Conservation (phyloP, 768 basidiomycete species). For the Mycena polygramma region DNA sequence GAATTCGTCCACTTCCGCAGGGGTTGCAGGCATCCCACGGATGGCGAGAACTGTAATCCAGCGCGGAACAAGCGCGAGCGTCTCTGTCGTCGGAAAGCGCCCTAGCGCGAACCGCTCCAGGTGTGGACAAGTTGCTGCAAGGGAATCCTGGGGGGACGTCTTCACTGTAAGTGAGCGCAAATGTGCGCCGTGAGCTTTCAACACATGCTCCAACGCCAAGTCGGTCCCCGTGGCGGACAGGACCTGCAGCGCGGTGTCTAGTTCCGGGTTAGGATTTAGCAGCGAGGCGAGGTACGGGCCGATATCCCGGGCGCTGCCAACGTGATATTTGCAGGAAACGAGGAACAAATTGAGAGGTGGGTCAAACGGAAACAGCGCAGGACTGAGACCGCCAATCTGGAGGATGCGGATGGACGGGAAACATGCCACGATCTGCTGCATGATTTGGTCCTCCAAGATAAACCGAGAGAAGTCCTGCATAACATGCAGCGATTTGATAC, state of each 20-base stretch:
- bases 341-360: conserved; percentile 22
- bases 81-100: conserved; percentile 16
- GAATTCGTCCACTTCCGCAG: conserved; percentile 1
- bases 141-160: conserved; percentile 5
- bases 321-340: conserved; percentile 20
- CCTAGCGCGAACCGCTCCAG: conserved; percentile 35
- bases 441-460: too few relatives aligned
- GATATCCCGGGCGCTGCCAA: conserved; percentile 13
- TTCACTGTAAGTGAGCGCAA: conserved; percentile 27
- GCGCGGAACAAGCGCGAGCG: conserved; percentile 23
- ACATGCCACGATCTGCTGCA: conserved; percentile 20
- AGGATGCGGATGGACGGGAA: conserved; percentile 31
- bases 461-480: conserved; percentile 30
- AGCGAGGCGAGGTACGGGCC: conserved; percentile 32
- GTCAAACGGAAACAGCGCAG: conserved; percentile 18
- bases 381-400: conserved; percentile 19
- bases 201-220: conserved; percentile 2
- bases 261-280: background rate
- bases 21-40: background rate
- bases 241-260: conserved; percentile 14
- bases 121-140: background rate
- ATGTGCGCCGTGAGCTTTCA: conserved; percentile 17
- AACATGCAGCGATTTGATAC: conserved; percentile 21
- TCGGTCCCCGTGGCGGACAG: conserved; percentile 25
- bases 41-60: conserved; percentile 23